phyloP scores from a whole-genome alignment of 2,329 filamentous ascomycete species.

The Penicillium sp. region DNA sequence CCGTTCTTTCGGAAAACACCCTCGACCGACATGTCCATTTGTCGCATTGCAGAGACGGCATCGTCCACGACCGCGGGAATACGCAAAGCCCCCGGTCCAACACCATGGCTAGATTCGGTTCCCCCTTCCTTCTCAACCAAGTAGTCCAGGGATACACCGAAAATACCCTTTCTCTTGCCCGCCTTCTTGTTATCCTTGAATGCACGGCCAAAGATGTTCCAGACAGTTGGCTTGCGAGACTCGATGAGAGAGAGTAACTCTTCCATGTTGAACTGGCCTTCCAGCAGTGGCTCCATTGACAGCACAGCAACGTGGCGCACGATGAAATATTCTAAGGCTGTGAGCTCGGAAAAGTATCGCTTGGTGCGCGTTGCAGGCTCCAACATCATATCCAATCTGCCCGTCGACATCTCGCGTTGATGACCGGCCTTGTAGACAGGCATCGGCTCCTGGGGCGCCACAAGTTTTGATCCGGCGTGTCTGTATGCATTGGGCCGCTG shows the following conservation, averaged over 20 bases:
- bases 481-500: conserved; percentile 79
- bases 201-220: conserved; percentile 96
- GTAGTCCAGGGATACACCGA: conserved; percentile 83
- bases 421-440: conserved; percentile 69
- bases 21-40: conserved; percentile 98
- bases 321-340: conserved; percentile 95
- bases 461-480: conserved; percentile 70
- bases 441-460: conserved; percentile 57
- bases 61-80: conserved; percentile 96
- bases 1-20: conserved; percentile 99
- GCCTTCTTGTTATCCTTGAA: conserved; percentile 74
- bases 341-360: conserved; percentile 94
- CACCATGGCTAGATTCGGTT: conserved; percentile 95
- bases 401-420: conserved; percentile 65
- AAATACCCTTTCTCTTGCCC: conserved; percentile 89
- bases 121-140: conserved; percentile 84
- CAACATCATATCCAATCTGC: conserved; percentile 45
- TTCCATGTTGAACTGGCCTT: conserved; percentile 88
- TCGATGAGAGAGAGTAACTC: conserved; percentile 92
- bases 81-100: conserved; percentile 85
- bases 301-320: conserved; percentile 92
- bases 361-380: conserved; percentile 63
- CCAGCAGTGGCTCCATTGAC: conserved; percentile 89
- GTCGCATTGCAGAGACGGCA: conserved; percentile 88
- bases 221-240: conserved; percentile 89